phyloP scores from a whole-genome alignment of 345 rosid genomes.

The Dovyalis caffra region DNA sequence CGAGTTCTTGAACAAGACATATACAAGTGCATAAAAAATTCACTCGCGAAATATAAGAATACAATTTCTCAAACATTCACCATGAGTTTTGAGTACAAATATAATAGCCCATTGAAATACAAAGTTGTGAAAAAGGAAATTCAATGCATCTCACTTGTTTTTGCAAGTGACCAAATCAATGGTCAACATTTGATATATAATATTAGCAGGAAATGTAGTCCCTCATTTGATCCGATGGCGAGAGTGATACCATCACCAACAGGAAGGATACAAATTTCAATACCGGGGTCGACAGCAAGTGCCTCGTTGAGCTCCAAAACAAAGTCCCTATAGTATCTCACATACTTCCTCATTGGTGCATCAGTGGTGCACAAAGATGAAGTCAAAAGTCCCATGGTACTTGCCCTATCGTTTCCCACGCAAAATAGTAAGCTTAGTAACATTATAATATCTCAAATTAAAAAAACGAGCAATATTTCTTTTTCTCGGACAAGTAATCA shows the following conservation, averaged over 20 bases:
- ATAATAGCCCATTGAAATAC: not conserved
- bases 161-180: not conserved
- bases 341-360: constrained; percentile 82
- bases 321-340: constrained; percentile 80
- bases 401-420: too few species aligned
- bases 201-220: too few species aligned
- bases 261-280: constrained; percentile 92
- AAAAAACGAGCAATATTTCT: too few species aligned
- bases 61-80: constrained; percentile 7
- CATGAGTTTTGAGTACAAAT: constrained; percentile 6
- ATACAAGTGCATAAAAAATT: too few species aligned
- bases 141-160: not conserved
- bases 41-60: too few species aligned
- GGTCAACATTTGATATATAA: not conserved
- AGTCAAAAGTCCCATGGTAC: too few species aligned
- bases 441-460: too few species aligned
- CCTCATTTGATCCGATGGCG: constrained; percentile 68
- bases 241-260: constrained; percentile 95
- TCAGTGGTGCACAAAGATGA: too few species aligned
- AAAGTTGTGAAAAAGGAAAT: not conserved
- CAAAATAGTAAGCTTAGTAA: too few species aligned
- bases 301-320: constrained; percentile 93
- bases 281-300: constrained; percentile 93
- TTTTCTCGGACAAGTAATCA: too few species aligned
- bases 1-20: too few species aligned